Conservation (phyloP, 139 green algal species). For the Axilococcus clingmanii region DNA sequence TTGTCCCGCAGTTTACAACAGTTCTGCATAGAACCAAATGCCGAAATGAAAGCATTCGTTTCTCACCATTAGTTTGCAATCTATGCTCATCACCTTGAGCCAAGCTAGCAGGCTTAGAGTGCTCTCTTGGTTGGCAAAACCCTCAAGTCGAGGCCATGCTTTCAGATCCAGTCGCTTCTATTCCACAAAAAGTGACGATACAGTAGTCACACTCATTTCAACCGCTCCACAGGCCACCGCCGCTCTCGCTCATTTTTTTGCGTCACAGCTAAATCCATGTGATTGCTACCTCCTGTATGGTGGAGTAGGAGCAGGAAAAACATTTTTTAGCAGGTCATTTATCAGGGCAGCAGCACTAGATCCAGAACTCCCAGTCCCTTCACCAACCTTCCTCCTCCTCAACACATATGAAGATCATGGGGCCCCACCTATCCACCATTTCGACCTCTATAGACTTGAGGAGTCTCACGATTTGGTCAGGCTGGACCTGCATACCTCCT, state of each 20-base stretch:
- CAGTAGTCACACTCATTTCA: no score
- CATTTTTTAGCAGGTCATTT: slow-evolving; percentile 70
- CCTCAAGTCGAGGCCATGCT: no score
- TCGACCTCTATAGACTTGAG: slow-evolving; percentile 70
- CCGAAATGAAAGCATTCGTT: no score
- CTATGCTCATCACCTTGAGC: no score
- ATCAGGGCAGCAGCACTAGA: slow-evolving; percentile 53
- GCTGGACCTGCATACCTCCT: slow-evolving; percentile 2
- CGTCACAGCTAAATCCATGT: slow-evolving; percentile 1
- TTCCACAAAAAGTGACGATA: no score
- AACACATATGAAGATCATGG: slow-evolving; percentile 47
- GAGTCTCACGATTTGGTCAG: slow-evolving; percentile 2
- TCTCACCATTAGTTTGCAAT: no score
- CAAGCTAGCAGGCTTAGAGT: no score
- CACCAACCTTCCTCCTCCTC: slow-evolving; percentile 76
- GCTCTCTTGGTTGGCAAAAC: no score
- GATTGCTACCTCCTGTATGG: slow-evolving; percentile 46
- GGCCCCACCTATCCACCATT: slow-evolving; percentile 61
- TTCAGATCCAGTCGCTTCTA: no score
- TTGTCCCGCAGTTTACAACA: no score
- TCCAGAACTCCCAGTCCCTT: slow-evolving; percentile 56
- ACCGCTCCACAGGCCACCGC: slow-evolving; percentile 11
- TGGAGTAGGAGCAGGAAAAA: slow-evolving; percentile 73
- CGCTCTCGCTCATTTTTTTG: slow-evolving; percentile 17
- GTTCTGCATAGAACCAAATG: no score